These are phyloP conservation scores for Colletotrichum endophyticum DNA, from an alignment of 2,329 filamentous ascomycete genomes.

Conservation along the genomic window DNA sequence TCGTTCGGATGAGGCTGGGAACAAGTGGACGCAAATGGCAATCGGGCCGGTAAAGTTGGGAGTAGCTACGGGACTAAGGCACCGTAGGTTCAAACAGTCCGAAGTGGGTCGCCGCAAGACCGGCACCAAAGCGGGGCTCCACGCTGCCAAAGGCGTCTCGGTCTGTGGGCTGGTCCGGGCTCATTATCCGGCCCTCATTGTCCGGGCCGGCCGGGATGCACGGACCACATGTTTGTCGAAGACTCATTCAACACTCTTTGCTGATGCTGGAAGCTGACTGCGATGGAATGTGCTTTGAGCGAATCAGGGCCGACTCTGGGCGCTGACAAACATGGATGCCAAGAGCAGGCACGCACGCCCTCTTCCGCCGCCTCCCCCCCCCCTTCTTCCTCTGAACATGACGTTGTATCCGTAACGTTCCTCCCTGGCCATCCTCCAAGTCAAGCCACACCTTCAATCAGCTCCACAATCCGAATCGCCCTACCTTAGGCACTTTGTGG, in stretches of 20 bases:
- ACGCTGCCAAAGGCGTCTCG: background rate
- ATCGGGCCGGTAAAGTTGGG: background rate
- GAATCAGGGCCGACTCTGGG: background rate
- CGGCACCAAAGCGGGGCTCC: background rate
- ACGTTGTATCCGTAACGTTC: constrained; percentile 1
- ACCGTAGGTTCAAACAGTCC: background rate
- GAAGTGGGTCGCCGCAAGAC: constrained; percentile 9
- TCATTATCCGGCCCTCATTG: background rate
- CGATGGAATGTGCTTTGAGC: background rate
- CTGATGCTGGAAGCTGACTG: background rate
- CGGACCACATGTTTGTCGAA: constrained; percentile 17
- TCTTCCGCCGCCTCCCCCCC: background rate
- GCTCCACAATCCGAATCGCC: background rate
- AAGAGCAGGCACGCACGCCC: background rate
- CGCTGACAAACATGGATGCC: background rate
- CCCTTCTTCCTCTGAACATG: background rate
- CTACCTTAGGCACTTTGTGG: background rate
- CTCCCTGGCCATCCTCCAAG: background rate
- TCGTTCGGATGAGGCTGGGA: background rate
- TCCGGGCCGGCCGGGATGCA: constrained; percentile 10
- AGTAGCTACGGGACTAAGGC: background rate
- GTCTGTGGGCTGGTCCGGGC: background rate
- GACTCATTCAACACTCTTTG: background rate
- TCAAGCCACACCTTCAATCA: background rate
- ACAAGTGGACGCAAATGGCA: background rate